These are phyloP conservation scores for Sistotremastrum suecicum DNA, from an alignment of 768 basidiomycete species.

Conservation along the genomic window DNA sequence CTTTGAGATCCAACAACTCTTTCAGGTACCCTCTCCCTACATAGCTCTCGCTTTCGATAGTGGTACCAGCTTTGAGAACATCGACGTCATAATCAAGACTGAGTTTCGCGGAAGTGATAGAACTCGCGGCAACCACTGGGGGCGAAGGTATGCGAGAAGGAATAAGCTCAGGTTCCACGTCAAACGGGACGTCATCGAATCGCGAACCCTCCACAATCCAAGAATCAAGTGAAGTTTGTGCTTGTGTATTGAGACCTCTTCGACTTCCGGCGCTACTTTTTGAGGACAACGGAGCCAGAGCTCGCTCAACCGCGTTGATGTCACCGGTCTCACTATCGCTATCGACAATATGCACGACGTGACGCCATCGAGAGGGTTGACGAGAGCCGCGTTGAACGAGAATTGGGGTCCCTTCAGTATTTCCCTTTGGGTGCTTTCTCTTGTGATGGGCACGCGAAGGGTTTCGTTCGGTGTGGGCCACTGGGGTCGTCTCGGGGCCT, in stretches of 20 bases:
- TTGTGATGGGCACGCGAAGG: not conserved
- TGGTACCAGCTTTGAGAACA: slow-evolving; percentile 34
- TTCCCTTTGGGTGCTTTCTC: no score
- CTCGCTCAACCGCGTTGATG: no score
- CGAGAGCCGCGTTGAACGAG: no score
- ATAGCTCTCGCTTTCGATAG: slow-evolving; percentile 38
- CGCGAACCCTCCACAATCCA: slow-evolving; percentile 6
- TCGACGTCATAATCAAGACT: slow-evolving; percentile 38
- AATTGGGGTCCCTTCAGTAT: no score
- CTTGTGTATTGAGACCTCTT: not conserved
- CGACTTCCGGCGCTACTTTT: no score
- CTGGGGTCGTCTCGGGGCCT: slow-evolving; percentile 5
- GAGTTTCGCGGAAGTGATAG: slow-evolving; percentile 13
- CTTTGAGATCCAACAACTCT: slow-evolving; percentile 33
- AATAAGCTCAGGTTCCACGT: not conserved
- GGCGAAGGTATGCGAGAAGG: slow-evolving; percentile 6
- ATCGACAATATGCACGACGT: no score
- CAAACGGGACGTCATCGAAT: slow-evolving; percentile 2
- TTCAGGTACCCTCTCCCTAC: slow-evolving; percentile 46
- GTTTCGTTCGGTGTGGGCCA: not conserved
- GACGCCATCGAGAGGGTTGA: no score
- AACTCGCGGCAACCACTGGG: not conserved
- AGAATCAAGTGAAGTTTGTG: not conserved
- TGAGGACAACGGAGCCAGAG: no score
- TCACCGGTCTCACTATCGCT: no score